A percentile compares a stretch with the other conserved stretches of the same genome.
Conservation (phyloP, 768 basidiomycete genomes). For the Tylopilus vinaceipallidus region DNA sequence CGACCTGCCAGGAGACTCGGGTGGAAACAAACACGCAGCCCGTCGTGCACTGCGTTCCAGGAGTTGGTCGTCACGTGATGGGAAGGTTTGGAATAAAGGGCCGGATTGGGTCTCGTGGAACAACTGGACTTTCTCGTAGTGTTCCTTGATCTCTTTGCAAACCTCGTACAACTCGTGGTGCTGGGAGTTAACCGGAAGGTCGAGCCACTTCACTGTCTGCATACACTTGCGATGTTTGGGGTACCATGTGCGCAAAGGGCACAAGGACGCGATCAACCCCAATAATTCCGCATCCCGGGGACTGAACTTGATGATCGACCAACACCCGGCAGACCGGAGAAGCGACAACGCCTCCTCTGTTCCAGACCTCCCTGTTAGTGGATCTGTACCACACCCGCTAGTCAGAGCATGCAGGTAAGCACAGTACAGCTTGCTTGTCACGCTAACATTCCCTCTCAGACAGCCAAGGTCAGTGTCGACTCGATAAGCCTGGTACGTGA, state of each 20-base stretch:
- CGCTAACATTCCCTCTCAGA: constrained; percentile 21
- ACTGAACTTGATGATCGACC: constrained; percentile 37
- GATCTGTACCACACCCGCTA: constrained; percentile 39
- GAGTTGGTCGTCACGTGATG: neutral
- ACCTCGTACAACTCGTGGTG: constrained; percentile 22
- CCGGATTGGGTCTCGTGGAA: constrained; percentile 4
- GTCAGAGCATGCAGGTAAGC: constrained; percentile 46
- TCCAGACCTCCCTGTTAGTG: constrained; percentile 43
- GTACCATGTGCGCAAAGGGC: constrained; percentile 24
- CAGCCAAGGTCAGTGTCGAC: constrained; percentile 32
- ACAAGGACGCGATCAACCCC: constrained; percentile 30
- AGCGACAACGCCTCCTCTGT: constrained; percentile 42
- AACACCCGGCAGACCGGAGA: constrained; percentile 36
- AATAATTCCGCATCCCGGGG: constrained; percentile 31
- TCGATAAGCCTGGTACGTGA: constrained; percentile 27
- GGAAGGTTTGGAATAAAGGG: neutral
- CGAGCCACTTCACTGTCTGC: constrained; percentile 37
- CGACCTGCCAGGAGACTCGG: neutral
- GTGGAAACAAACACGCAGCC: constrained; percentile 7
- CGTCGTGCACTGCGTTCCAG: constrained; percentile 15
- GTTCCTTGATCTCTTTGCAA: constrained; percentile 27
- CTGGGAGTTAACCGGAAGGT: constrained; percentile 27
- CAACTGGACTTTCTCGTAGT: constrained; percentile 10
- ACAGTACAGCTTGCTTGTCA: constrained; percentile 32
- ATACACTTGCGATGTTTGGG: constrained; percentile 32